Evolutionary conservation across 2,329 filamentous ascomycete species (phyloP).

Genomic region (Sporothrix luriei): DNA sequence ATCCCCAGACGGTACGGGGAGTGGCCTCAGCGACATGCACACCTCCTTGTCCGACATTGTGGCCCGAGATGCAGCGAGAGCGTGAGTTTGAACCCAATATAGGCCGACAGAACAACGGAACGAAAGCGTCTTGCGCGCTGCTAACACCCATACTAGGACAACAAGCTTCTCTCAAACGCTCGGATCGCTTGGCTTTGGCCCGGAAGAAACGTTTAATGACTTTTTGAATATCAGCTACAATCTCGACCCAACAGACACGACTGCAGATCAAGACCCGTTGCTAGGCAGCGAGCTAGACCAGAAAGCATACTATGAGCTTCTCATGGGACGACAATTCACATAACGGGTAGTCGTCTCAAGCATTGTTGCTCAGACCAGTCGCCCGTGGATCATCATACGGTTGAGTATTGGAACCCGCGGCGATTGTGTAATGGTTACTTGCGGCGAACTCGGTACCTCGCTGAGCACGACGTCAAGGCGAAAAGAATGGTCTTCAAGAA

Average conservation of each 20-base stretch:
- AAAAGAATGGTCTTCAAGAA: not conserved
- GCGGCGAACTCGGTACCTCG: no score
- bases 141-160: constrained; percentile 38
- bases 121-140: no score
- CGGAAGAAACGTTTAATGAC: constrained; percentile 45
- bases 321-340: constrained; percentile 42
- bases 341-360: constrained; percentile 10
- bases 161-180: constrained; percentile 44
- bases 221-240: constrained; percentile 46
- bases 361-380: no score
- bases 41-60: constrained; percentile 44
- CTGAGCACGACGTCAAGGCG: not conserved
- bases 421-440: no score
- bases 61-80: constrained; percentile 44
- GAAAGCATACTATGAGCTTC: constrained; percentile 45
- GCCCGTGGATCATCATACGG: no score
- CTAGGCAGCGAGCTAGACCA: constrained; percentile 45
- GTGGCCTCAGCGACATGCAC: not conserved
- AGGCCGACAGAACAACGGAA: not conserved
- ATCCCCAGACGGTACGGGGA: constrained; percentile 7
- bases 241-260: constrained; percentile 41
- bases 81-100: constrained; percentile 37
- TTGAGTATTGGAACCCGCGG: no score
- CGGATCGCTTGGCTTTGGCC: constrained; percentile 45
- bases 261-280: constrained; percentile 39